These are phyloP conservation scores for Yarrowia sp. DNA, from an alignment of 805 yeast genomes.

Conservation along the genomic window DNA sequence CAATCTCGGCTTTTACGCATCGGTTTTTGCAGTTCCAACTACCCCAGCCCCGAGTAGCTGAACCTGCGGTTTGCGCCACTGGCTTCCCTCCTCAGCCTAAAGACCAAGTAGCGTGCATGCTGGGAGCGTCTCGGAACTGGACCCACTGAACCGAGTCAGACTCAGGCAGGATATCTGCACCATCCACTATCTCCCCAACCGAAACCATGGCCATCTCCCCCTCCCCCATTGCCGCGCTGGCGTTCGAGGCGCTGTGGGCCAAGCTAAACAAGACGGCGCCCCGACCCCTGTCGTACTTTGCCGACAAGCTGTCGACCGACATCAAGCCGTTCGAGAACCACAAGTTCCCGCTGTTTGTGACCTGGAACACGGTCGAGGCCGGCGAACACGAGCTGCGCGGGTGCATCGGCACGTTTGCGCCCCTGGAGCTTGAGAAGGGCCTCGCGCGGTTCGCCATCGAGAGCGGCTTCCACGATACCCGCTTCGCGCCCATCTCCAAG, in stretches of 20 bases:
- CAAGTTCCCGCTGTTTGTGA: slow-evolving; percentile 71
- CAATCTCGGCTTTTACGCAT: too few species aligned
- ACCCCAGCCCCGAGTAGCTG: too few species aligned
- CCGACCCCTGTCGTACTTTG: slow-evolving; percentile 28
- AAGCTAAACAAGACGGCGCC: slow-evolving; percentile 32
- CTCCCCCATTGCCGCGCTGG: slow-evolving; percentile 42
- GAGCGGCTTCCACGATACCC: slow-evolving; percentile 69
- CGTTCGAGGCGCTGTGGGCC: slow-evolving; percentile 43
- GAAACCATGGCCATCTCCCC: neutral
- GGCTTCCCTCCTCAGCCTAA: neutral
- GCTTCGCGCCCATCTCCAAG: slow-evolving; percentile 64
- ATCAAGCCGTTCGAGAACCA: slow-evolving; percentile 28
- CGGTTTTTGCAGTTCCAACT: too few species aligned
- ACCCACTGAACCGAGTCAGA: slow-evolving; percentile 12
- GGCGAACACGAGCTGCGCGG: slow-evolving; percentile 60
- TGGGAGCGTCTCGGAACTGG: neutral
- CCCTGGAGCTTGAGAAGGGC: slow-evolving; percentile 54
- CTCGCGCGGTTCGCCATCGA: slow-evolving; percentile 54
- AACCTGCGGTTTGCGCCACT: neutral
- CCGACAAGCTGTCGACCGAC: slow-evolving; percentile 9
- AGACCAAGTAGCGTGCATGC: neutral
- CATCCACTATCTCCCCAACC: neutral
- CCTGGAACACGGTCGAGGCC: slow-evolving; percentile 57
- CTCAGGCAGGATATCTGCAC: slow-evolving; percentile 1
- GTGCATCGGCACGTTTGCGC: slow-evolving; percentile 86